phyloP scores from a whole-genome alignment of 2,329 filamentous ascomycete species.

The Exophiala sp. region DNA sequence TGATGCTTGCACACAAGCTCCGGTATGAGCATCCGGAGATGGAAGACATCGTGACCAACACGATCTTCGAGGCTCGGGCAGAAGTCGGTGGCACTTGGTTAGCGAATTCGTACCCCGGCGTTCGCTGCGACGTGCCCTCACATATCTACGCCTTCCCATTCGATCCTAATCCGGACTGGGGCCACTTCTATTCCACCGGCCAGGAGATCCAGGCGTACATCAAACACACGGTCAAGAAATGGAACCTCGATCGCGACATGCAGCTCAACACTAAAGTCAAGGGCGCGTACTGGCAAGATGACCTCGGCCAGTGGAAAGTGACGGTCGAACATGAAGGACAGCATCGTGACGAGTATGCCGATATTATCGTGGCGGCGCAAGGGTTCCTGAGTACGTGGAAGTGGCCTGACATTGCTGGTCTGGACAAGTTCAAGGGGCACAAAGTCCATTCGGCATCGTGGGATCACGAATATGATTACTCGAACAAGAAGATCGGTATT shows the following conservation, averaged over 20 bases:
- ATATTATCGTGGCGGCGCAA: constrained; percentile 37
- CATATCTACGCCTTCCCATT: constrained; percentile 31
- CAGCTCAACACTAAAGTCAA: constrained; percentile 37
- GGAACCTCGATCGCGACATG: constrained; percentile 38
- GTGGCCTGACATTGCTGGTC: constrained; percentile 33
- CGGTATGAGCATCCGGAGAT: not conserved
- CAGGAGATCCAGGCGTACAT: constrained; percentile 44
- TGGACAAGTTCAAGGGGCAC: constrained; percentile 29
- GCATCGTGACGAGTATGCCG: constrained; percentile 30
- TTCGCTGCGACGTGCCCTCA: constrained; percentile 22
- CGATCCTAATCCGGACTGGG: constrained; percentile 44
- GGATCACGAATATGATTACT: constrained; percentile 29
- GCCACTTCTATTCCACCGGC: constrained; percentile 40
- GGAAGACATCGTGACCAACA: not conserved
- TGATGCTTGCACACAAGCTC: not conserved
- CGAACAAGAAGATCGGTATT: constrained; percentile 14
- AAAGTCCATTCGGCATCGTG: constrained; percentile 31
- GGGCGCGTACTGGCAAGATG: constrained; percentile 40
- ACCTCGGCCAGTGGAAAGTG: constrained; percentile 37
- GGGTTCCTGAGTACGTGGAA: constrained; percentile 29
- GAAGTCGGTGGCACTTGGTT: constrained; percentile 33
- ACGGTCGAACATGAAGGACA: constrained; percentile 31
- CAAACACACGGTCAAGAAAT: constrained; percentile 38
- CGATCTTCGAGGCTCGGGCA: constrained; percentile 30
- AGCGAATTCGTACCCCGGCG: constrained; percentile 31